Conservation (phyloP, 306 rosid species). For the Casuarina equisetifolia region DNA sequence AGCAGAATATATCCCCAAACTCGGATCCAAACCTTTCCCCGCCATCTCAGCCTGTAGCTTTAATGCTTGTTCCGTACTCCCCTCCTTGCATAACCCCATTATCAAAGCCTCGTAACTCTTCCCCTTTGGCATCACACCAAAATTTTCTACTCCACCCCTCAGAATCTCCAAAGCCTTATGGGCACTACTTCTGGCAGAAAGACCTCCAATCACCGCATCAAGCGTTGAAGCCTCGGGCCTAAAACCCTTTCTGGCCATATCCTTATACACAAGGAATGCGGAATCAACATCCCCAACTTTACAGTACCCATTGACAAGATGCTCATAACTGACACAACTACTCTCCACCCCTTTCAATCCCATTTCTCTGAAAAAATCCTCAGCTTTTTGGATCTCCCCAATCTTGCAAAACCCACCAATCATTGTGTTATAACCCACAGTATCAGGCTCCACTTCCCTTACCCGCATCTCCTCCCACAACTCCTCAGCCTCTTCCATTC, state of each 20-base stretch:
- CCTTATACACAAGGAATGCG: conserved; percentile 62
- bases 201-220: conserved; percentile 41
- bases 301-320: conserved; percentile 63
- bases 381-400: conserved; percentile 61
- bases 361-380: conserved; percentile 68
- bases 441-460: conserved; percentile 55
- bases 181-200: conserved; percentile 52
- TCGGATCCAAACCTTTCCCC: conserved; percentile 62
- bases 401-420: conserved; percentile 74
- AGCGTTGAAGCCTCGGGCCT: conserved; percentile 44
- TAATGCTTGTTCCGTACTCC: conserved; percentile 61
- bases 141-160: conserved; percentile 33
- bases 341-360: conserved; percentile 51
- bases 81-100: conserved; percentile 55
- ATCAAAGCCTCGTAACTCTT: conserved; percentile 63
- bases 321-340: conserved; percentile 58
- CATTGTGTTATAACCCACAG: conserved; percentile 62
- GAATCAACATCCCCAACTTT: conserved; percentile 52
- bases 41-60: conserved; percentile 87
- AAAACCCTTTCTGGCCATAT: conserved; percentile 62
- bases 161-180: conserved; percentile 52
- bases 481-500: conserved; percentile 47
- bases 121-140: conserved; percentile 43
- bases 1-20: conserved; percentile 50
- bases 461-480: conserved; percentile 64